Percentiles rank a stretch among this genome's conserved stretches.
These are phyloP conservation scores for Podaxis sp. DNA, from an alignment of 768 basidiomycete species.

Conservation along the genomic window DNA sequence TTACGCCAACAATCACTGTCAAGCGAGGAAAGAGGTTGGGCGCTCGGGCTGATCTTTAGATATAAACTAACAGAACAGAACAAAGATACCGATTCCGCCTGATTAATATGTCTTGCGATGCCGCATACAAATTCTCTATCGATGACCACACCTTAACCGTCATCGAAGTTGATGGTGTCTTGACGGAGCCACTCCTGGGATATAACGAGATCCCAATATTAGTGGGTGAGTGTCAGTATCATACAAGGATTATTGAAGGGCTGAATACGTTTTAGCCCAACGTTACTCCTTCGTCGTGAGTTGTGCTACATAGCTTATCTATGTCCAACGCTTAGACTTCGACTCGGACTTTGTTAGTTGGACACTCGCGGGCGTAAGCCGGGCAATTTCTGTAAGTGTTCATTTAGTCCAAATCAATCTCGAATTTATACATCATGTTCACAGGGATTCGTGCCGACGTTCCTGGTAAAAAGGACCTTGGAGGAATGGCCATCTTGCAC, in stretches of 20 bases:
- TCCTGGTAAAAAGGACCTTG: neutral
- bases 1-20: neutral
- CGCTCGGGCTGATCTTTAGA: neutral
- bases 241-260: neutral
- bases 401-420: neutral
- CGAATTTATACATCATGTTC: neutral
- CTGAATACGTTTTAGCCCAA: neutral
- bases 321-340: too few relatives aligned
- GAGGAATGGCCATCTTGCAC: neutral
- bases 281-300: neutral
- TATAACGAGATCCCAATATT: neutral
- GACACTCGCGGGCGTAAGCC: neutral
- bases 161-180: constrained; percentile 44
- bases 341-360: neutral
- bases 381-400: neutral
- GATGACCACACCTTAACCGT: constrained; percentile 40
- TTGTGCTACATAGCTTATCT: neutral
- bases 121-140: constrained; percentile 39
- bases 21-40: neutral
- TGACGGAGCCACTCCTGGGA: neutral
- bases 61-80: constrained; percentile 30
- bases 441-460: neutral
- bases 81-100: constrained; percentile 46
- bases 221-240: neutral
- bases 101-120: constrained; percentile 32